Percentiles rank a stretch among this genome's conserved stretches.
phyloP scores from a whole-genome alignment of 1,284 basidiomycete species.

The Vanrija sp. region DNA sequence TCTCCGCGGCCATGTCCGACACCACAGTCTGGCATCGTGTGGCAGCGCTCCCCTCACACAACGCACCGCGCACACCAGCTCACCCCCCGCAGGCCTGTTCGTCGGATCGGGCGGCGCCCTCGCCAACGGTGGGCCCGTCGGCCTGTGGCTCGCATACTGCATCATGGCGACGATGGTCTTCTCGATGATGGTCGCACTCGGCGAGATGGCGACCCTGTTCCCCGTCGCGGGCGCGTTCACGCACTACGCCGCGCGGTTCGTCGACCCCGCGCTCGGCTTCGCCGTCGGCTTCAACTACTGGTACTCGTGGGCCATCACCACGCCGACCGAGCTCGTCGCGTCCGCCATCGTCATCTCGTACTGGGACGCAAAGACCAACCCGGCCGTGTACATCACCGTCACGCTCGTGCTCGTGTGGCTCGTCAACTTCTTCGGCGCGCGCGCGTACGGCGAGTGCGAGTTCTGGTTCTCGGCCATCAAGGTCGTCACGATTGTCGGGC shows the following conservation, averaged over 20 bases:
- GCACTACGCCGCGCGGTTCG: constrained; percentile 51
- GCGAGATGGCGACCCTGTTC: constrained; percentile 51
- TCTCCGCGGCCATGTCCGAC: too few relatives aligned
- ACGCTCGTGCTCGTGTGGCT: constrained; percentile 44
- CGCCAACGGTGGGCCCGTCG: constrained; percentile 52
- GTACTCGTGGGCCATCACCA: constrained; percentile 42
- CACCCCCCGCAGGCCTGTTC: constrained; percentile 46
- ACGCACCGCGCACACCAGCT: too few relatives aligned
- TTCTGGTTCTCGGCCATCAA: constrained; percentile 39
- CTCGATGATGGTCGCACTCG: constrained; percentile 47
- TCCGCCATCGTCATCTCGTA: constrained; percentile 31
- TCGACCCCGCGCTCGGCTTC: constrained; percentile 54
- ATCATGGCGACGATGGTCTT: constrained; percentile 46
- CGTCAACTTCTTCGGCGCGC: constrained; percentile 49
- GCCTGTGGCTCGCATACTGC: constrained; percentile 46
- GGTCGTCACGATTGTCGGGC: constrained; percentile 32
- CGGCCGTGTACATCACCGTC: constrained; percentile 50
- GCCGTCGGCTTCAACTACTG: constrained; percentile 37
- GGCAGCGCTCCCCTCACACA: constrained; percentile 17
- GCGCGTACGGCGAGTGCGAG: constrained; percentile 38
- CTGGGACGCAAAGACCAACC: constrained; percentile 31
- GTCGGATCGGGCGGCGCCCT: constrained; percentile 53
- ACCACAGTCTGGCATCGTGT: neutral
- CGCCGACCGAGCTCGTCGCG: constrained; percentile 28
- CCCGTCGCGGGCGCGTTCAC: constrained; percentile 47